Base-by-base conservation (phyloP, 2,329 filamentous ascomycete genomes). In the Aspergillus flavus region DNA sequence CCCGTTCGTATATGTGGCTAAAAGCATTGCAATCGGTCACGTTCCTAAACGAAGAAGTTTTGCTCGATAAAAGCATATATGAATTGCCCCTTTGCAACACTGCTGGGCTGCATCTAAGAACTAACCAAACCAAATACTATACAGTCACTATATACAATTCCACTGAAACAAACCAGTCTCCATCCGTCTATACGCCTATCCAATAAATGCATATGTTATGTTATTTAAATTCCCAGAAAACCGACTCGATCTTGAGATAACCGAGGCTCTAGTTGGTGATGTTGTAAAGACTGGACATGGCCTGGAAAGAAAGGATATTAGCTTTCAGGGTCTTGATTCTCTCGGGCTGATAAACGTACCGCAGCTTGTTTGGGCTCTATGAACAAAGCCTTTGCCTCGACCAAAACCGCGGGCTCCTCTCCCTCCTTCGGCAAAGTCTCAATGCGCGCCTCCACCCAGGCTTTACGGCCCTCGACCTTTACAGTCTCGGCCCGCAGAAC, bases 401-500 rank as follows among this genome's bases (percentile, higher is more conserved):
- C 93, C 63, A 97, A 77, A 55, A 94, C 84, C 19, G 84, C 79
- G 1, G 89, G 88, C 69, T 84, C 82, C 77, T 89, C 85, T 10
- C 87, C 87, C 39, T 87, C 82, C 30, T 84, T 80, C 63, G 86
- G 86, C 64, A 98, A 79, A 61, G 92, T 89, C 84, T 97, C 93
- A 71, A 98, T 89, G 69, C 87, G 86, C 1, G 93, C 95, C 79
- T 91, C 90, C 1, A 97, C 93, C 93, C 93, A 97, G 14, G 93
- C 94, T 82, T 98, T 98, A 66, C 95, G 85, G 1, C 95, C 94
- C 75, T 98, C 93, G 1, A 94, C 91, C 81, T 91, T 94, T 11
- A 87, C 89, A 23, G 94, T 97, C 75, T 88, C 86, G 4, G 92
- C 94, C 65, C 86, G 85, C 63, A 99, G 80, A 50, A 96, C 92